These are phyloP conservation scores for Moringa oleifera DNA, from an alignment of 345 rosid species.

Conservation along the genomic window DNA sequence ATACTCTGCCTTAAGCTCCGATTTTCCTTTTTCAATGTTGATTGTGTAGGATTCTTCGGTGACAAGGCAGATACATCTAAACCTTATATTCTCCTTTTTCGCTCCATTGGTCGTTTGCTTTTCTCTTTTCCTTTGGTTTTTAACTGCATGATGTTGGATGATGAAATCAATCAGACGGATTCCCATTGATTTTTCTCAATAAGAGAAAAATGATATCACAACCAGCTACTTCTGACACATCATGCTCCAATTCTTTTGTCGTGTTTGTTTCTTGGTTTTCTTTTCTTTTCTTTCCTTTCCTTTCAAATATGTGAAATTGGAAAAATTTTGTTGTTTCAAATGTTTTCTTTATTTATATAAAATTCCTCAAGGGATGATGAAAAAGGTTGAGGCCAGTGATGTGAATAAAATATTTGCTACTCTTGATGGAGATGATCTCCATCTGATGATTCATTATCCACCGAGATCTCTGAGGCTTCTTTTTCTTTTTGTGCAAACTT, in stretches of 20 bases:
- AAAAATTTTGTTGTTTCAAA: background rate
- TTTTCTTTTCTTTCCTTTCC: background rate
- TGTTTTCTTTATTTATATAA: no score
- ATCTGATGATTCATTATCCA: slow-evolving; percentile 36
- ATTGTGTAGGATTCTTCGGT: slow-evolving; percentile 30
- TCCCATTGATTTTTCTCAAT: slow-evolving; percentile 45
- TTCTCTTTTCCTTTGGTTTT: background rate
- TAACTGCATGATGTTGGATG: slow-evolving; percentile 18
- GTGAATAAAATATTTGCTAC: slow-evolving; percentile 45
- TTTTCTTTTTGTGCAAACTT: no score
- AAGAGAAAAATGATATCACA: slow-evolving; percentile 18
- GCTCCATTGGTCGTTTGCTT: no score
- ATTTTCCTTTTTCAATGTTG: no score
- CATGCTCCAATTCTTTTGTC: no score
- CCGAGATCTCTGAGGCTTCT: slow-evolving; percentile 63
- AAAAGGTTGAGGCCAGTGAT: slow-evolving; percentile 34
- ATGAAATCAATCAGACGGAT: slow-evolving; percentile 57
- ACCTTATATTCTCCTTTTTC: no score
- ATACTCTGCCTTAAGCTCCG: slow-evolving; percentile 44
- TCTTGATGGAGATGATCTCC: slow-evolving; percentile 30
- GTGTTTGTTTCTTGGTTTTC: no score
- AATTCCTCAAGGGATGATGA: no score
- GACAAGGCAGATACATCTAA: slow-evolving; percentile 42
- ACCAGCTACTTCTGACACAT: slow-evolving; percentile 51
- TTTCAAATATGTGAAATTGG: background rate